These are phyloP conservation scores for Metschnikowia lachancei DNA, from an alignment of 805 yeast species.

Conservation along the genomic window DNA sequence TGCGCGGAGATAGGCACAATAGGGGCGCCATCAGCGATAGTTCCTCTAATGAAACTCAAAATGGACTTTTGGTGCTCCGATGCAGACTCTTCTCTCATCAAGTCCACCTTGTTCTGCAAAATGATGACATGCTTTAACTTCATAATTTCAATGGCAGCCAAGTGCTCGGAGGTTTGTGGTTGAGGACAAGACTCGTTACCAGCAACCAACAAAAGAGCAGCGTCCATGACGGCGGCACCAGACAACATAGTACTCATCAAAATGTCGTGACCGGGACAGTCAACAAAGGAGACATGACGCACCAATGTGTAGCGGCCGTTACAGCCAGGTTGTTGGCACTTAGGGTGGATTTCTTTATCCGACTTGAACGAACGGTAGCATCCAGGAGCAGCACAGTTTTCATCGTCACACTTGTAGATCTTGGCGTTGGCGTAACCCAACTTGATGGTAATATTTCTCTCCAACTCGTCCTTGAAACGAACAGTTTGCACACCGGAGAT, in stretches of 20 bases:
- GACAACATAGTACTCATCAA: conserved; percentile 99
- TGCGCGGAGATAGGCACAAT: conserved; percentile 98
- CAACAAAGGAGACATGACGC: conserved; percentile 97
- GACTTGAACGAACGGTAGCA: conserved; percentile 93
- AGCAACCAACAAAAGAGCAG: conserved; percentile 91
- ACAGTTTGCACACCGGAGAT: conserved; percentile 99
- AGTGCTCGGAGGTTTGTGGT: conserved; percentile 98
- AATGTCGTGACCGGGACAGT: conserved; percentile 99
- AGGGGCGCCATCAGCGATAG: conserved; percentile 99
- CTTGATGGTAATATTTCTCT: conserved; percentile 97
- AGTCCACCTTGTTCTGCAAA: conserved; percentile 95
- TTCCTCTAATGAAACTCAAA: conserved; percentile 89
- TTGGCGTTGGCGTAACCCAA: conserved; percentile 99
- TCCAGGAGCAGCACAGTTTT: conserved; percentile 86
- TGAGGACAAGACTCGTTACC: conserved; percentile 99
- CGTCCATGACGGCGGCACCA: conserved; percentile 99
- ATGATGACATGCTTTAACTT: conserved; percentile 94
- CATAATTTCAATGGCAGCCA: conserved; percentile 99
- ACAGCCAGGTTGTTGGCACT: conserved; percentile 85
- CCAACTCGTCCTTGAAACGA: conserved; percentile 97
- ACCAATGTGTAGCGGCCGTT: conserved; percentile 83
- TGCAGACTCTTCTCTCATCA: conserved; percentile 97
- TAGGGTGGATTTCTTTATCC: conserved; percentile 92
- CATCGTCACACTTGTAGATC: conserved; percentile 88
- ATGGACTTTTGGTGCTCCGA: conserved; percentile 93